Conservation (phyloP, 2,329 filamentous ascomycete species). For the Cercospora beticola region DNA sequence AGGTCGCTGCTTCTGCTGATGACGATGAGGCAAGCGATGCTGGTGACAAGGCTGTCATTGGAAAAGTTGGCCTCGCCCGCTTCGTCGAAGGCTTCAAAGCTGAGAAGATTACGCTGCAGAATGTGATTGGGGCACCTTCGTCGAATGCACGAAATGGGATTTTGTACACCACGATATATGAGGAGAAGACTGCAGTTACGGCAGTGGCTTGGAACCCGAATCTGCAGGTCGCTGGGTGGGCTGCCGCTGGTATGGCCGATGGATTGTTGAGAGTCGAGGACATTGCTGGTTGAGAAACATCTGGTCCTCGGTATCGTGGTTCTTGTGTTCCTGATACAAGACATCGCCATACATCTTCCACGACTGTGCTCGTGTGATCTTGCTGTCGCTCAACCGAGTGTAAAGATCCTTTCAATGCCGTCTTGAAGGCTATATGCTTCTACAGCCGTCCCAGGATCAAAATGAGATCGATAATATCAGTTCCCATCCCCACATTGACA, state of each 20-base stretch:
- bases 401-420: too few relatives aligned
- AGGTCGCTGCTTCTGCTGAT: slow-evolving; percentile 9
- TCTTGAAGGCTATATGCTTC: too few relatives aligned
- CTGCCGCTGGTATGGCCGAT: slow-evolving; percentile 50
- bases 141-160: slow-evolving; percentile 26
- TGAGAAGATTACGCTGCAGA: slow-evolving; percentile 23
- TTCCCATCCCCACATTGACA: too few relatives aligned
- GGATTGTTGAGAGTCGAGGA: slow-evolving; percentile 53
- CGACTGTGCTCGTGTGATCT: too few relatives aligned
- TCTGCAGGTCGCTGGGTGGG: slow-evolving; percentile 50
- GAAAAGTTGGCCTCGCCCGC: slow-evolving; percentile 31
- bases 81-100: slow-evolving; percentile 47
- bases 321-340: not conserved
- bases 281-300: slow-evolving; percentile 31
- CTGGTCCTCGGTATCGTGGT: not conserved
- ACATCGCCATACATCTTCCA: not conserved
- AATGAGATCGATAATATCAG: too few relatives aligned
- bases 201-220: slow-evolving; percentile 55
- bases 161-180: slow-evolving; percentile 44
- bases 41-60: slow-evolving; percentile 2
- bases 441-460: too few relatives aligned
- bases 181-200: slow-evolving; percentile 47
- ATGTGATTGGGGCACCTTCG: slow-evolving; percentile 19
- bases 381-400: too few relatives aligned
- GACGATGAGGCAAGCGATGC: not conserved